A percentile compares a stretch with the other conserved stretches of the same genome.
Evolutionary conservation across 2,329 filamentous ascomycete species (phyloP).

Genomic region (Fusarium graminum): DNA sequence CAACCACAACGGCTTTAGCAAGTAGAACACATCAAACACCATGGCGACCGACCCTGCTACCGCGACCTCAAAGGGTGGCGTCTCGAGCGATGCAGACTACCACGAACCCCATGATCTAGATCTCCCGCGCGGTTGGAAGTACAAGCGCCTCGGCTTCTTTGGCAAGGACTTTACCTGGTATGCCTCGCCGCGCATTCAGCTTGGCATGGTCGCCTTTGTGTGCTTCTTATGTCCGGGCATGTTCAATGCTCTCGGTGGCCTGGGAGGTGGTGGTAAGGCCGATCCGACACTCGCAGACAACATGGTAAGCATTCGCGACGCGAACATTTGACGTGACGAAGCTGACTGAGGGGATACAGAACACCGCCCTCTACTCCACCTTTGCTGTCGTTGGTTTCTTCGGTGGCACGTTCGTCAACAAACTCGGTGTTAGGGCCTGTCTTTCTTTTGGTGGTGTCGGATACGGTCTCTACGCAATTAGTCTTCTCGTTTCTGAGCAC

Average conservation of each 20-base stretch:
- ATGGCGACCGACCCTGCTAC: slow-evolving; percentile 31
- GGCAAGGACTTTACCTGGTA: slow-evolving; percentile 64
- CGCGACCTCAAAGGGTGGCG: slow-evolving; percentile 15
- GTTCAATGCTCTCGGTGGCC: slow-evolving; percentile 76
- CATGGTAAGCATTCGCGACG: slow-evolving; percentile 43
- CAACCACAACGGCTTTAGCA: slow-evolving; percentile 7
- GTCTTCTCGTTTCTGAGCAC: slow-evolving; percentile 78
- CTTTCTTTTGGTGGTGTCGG: slow-evolving; percentile 79
- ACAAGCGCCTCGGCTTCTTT: slow-evolving; percentile 39
- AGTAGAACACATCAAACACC: not conserved
- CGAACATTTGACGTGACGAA: not conserved
- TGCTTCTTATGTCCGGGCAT: slow-evolving; percentile 77
- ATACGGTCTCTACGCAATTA: slow-evolving; percentile 77
- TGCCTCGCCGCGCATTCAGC: slow-evolving; percentile 78
- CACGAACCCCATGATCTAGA: slow-evolving; percentile 20
- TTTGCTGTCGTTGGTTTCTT: slow-evolving; percentile 76
- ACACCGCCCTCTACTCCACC: slow-evolving; percentile 76
- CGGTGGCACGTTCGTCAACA: slow-evolving; percentile 82
- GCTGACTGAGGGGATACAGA: slow-evolving; percentile 21
- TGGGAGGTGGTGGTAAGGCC: slow-evolving; percentile 70
- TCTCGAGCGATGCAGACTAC: slow-evolving; percentile 29
- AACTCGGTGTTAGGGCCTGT: slow-evolving; percentile 75
- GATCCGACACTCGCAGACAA: slow-evolving; percentile 61
- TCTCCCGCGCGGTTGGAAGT: slow-evolving; percentile 45
- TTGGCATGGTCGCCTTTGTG: slow-evolving; percentile 72